Evolutionary conservation across 2,329 filamentous ascomycete genomes (phyloP), one percentile per base, ranked within the genome.

Genomic region (Alternaria gaisen): DNA sequence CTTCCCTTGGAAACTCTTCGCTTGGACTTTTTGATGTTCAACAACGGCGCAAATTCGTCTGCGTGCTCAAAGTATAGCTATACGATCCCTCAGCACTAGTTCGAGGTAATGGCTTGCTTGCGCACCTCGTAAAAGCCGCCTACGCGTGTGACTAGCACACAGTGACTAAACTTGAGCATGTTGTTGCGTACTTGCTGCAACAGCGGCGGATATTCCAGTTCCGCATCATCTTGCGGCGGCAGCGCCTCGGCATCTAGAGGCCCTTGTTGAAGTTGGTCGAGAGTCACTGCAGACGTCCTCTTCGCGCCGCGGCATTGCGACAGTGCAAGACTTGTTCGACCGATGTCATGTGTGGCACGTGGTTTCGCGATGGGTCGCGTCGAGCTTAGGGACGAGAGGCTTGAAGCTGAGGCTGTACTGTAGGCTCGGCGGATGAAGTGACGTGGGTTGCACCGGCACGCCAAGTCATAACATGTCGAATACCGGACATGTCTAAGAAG

Each of bases 1-100:
- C 82, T 91, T n/a, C 71, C 70, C 53, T 66, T 77, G 0, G 67
- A 46, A 1, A 91, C 93, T 78, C 88, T 93, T 77, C 92, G 95
- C 56, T 86, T 86, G 3, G 91, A 89, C 56, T 97, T 88, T 79
- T 97, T 98, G 73, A 99, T 81, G 71, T 93, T 95, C 65, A 99
- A 84, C 44, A 97, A 83, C 1, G 93, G 91, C 2, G 91, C 94
- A 77, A 91, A 91, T 74, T 97, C 90, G 60, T 97, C 91, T 11
- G 96, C 95, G 77, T 99, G 94, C 71, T 97, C 91, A 78, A 98
- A 96, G 81, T 99, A 99, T 60, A 99, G 83, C 86, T 80, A 28
- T 16, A 26, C 5, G 28, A 46, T 22, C 24, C 14, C 50, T 72
- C 48, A 72, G 64, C 54, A 48, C n/a, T 6, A 20, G 56, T 18